Conservation (phyloP, 345 rosid species). For the Conringia planisiliqua region DNA sequence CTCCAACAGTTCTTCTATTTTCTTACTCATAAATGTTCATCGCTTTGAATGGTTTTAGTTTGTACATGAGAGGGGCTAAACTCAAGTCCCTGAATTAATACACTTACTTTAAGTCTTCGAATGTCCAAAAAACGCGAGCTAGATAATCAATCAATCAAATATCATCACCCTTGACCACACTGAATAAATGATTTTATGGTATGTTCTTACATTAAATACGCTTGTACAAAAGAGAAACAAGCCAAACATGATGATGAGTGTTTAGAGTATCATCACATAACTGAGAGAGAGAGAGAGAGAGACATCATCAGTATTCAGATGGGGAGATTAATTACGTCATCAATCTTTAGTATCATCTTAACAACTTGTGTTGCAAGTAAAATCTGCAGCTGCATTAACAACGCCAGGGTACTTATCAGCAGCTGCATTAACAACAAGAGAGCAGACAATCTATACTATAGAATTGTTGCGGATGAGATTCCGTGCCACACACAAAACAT, state of each 20-base stretch:
- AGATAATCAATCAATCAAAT: background rate
- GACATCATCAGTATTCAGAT: conserved; percentile 44
- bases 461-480: conserved; percentile 90
- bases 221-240: background rate
- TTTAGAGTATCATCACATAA: background rate
- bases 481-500: conserved; percentile 84
- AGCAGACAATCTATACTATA: conserved; percentile 86
- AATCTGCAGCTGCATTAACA: conserved; percentile 92
- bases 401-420: conserved; percentile 88
- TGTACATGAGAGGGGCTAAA: background rate
- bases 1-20: background rate
- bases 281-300: background rate
- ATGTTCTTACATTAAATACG: background rate
- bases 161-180: conserved; percentile 4
- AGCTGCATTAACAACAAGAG: conserved; percentile 83
- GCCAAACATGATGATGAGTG: background rate
- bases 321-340: conserved; percentile 94
- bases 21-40: background rate
- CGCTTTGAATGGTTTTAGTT: background rate
- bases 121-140: background rate
- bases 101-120: background rate
- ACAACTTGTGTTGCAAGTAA: conserved; percentile 94
- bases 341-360: conserved; percentile 92
- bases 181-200: background rate
- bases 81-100: background rate